Evolutionary conservation across 2,329 filamentous ascomycete species (phyloP), one percentile per base, ranked within the genome.

Genomic region (Alternaria rosae): DNA sequence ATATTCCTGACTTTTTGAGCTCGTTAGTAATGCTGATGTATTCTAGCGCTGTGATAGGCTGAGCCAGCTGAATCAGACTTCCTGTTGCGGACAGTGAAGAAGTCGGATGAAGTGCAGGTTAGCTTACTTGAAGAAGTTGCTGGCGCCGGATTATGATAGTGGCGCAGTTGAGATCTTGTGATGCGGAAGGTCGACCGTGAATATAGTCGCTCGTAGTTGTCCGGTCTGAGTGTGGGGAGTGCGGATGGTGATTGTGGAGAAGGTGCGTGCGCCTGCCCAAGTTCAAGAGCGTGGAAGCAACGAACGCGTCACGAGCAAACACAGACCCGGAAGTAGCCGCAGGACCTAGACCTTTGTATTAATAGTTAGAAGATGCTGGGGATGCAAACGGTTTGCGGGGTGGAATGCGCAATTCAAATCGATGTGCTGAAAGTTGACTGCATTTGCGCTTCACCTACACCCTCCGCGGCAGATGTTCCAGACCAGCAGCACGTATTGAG

Each of bases 191-290:
- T 30, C 20, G n/a, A 45, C 6, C 11, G 42, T 23, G 43, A 38
- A 38, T 20, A 8, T 5, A 17, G 23, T n/a, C 15, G 17, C 2
- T 3, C n/a, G 21, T 25, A n/a, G 21, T 59, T 43, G 50, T 35
- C 5, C 5, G 53, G 8, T 50, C 20, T n/a, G 28, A 38, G 45
- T 51, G 61, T 45, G 57, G 58, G 57, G 57, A 41, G 56, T 25
- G 47, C 48, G 32, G 43, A 59, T 21, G 15, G 43, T 20, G 35
- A 53, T 45, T 38, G 56, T 57, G 64, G 54, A 51, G 48, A 61
- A 54, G 58, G 58, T 62, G 52, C 42, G 66, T 62, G 66, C 61
- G 61, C 61, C 57, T 68, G 57, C 61, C 59, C 20, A 20, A 47
- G 38, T 44, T 52, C 26, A 48, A 43, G 32, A 64, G 32, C 25